A percentile compares a stretch with the other conserved stretches of the same genome.
phyloP scores from a whole-genome alignment of 805 yeast genomes.

The Lachancea fermentati region DNA sequence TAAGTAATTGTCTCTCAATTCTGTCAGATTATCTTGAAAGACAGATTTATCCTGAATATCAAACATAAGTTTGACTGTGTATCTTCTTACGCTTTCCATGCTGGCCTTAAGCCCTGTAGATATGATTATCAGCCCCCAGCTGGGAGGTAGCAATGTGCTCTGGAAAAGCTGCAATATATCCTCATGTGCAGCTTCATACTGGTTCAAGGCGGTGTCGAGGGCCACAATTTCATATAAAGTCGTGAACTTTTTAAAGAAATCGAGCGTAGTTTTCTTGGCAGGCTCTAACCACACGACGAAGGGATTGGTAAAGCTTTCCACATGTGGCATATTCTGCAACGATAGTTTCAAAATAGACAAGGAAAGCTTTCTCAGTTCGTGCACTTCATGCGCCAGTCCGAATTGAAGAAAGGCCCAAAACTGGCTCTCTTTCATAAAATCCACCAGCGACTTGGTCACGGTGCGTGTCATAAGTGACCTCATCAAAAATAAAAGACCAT shows the following conservation, averaged over 20 bases:
- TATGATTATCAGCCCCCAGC: constrained; percentile 71
- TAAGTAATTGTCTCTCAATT: constrained; percentile 40
- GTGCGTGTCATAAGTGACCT: constrained; percentile 40
- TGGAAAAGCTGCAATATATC: constrained; percentile 55
- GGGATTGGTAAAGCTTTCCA: constrained; percentile 7
- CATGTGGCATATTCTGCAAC: constrained; percentile 39
- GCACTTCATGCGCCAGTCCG: constrained; percentile 49
- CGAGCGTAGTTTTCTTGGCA: constrained; percentile 31
- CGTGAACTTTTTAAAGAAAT: constrained; percentile 64
- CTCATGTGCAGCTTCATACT: constrained; percentile 66
- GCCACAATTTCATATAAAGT: constrained; percentile 78
- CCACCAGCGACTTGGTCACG: constrained; percentile 6
- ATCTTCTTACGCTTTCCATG: constrained; percentile 70
- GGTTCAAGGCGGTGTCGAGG: constrained; percentile 80
- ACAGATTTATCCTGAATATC: constrained; percentile 43
- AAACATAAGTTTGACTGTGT: constrained; percentile 51
- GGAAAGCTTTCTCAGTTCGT: constrained; percentile 65
- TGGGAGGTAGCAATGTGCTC: constrained; percentile 50
- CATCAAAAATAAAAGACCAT: constrained; percentile 51
- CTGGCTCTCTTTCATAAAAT: constrained; percentile 16
- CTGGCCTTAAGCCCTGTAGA: constrained; percentile 72
- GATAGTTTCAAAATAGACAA: constrained; percentile 61
- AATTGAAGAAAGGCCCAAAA: constrained; percentile 57
- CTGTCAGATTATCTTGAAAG: constrained; percentile 38
- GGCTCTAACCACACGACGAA: constrained; percentile 17